Percentiles rank a stretch among this genome's conserved stretches.
Evolutionary conservation across 192 early-diverging fungal species (phyloP).

Genomic region (Coemansia erecta): DNA sequence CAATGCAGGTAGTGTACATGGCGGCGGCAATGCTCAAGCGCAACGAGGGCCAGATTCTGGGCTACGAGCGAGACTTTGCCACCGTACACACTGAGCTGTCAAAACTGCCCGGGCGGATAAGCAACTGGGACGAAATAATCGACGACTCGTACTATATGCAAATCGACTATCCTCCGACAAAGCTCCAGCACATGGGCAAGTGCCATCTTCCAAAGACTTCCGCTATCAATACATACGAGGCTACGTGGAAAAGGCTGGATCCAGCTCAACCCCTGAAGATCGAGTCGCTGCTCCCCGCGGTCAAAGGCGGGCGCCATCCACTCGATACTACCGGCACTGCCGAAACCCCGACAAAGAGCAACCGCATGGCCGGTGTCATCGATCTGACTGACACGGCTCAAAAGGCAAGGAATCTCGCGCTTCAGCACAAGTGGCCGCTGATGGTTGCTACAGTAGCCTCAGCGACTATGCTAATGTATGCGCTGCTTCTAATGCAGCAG

Average conservation of each 20-base stretch:
- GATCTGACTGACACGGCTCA: slow-evolving; percentile 40
- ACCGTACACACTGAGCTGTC: slow-evolving; percentile 32
- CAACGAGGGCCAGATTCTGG: slow-evolving; percentile 24
- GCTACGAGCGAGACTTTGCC: slow-evolving; percentile 43
- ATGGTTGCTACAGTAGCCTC: slow-evolving; percentile 41
- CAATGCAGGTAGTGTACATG: slow-evolving; percentile 64
- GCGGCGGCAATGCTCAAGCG: slow-evolving; percentile 54
- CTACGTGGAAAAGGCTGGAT: slow-evolving; percentile 46
- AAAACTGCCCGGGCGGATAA: slow-evolving; percentile 17
- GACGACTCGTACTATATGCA: slow-evolving; percentile 36
- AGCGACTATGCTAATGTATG: slow-evolving; percentile 45
- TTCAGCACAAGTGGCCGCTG: slow-evolving; percentile 40
- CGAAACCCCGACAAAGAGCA: neutral
- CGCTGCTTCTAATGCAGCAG: slow-evolving; percentile 44
- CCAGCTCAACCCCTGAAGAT: slow-evolving; percentile 37
- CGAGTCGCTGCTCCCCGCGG: slow-evolving; percentile 17
- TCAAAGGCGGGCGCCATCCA: slow-evolving; percentile 26
- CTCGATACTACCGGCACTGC: slow-evolving; percentile 5
- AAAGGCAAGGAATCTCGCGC: slow-evolving; percentile 40
- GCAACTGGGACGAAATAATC: slow-evolving; percentile 33
- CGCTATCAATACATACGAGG: slow-evolving; percentile 36
- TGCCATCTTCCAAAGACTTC: slow-evolving; percentile 33
- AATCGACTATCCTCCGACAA: slow-evolving; percentile 35
- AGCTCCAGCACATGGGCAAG: slow-evolving; percentile 39
- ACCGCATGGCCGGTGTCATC: slow-evolving; percentile 41